Evolutionary conservation across 805 yeast species (phyloP).

Genomic region (Saccharomyces cerevisiae): DNA sequence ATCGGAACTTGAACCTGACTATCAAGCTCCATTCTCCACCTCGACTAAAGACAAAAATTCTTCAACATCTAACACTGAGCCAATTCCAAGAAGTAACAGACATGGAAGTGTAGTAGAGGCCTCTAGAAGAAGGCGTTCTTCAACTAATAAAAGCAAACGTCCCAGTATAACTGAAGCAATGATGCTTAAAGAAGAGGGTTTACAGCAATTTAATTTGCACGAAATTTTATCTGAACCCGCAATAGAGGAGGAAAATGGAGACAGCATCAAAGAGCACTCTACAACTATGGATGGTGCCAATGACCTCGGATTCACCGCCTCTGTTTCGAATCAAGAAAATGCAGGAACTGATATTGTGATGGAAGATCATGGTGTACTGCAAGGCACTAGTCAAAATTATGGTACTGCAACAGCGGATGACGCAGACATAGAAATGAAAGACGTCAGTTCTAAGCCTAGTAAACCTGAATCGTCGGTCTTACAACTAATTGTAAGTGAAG

Average conservation of each 20-base stretch:
- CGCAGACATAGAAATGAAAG: neutral
- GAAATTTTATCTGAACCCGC: slow-evolving; percentile 27
- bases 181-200: slow-evolving; percentile 29
- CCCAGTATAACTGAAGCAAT: slow-evolving; percentile 27
- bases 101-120: slow-evolving; percentile 1
- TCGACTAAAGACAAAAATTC: neutral
- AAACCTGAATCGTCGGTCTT: slow-evolving; percentile 1
- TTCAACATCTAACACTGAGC: neutral
- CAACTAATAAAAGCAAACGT: slow-evolving; percentile 22
- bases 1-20: neutral
- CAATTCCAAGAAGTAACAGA: neutral
- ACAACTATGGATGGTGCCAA: slow-evolving; percentile 2
- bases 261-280: slow-evolving; percentile 3
- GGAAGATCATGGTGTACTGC: neutral
- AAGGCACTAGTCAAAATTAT: neutral
- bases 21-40: neutral
- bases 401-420: slow-evolving; percentile 3
- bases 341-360: slow-evolving; percentile 1
- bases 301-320: neutral
- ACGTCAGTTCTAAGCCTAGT: neutral
- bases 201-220: slow-evolving; percentile 27
- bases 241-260: slow-evolving; percentile 13
- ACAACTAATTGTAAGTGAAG: slow-evolving; percentile 25
- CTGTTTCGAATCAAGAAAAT: neutral
- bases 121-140: slow-evolving; percentile 19